Percentiles rank a stretch among this genome's conserved stretches.
phyloP scores from a whole-genome alignment of 2,329 filamentous ascomycete species.

The Pseudocercospora macadamiae region DNA sequence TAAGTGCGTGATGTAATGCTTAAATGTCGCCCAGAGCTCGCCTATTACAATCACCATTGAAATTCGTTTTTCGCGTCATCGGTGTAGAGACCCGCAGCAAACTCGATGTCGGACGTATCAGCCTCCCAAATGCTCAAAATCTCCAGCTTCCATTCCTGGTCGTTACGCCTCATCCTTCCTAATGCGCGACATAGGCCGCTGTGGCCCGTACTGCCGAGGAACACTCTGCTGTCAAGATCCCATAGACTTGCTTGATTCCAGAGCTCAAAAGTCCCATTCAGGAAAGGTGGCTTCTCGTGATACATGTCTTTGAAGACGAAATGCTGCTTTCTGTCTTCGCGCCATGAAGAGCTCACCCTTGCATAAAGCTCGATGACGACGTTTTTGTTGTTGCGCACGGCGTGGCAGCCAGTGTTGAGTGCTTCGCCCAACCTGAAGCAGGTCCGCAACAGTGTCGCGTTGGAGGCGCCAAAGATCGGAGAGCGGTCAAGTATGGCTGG shows the following conservation, averaged over 20 bases:
- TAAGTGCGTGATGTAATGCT: background rate
- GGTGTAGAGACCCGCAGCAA: constrained; percentile 50
- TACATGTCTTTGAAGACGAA: constrained; percentile 69
- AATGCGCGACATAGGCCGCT: constrained; percentile 49
- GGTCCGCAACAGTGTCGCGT: constrained; percentile 54
- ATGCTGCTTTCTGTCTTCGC: constrained; percentile 59
- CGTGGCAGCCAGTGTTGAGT: constrained; percentile 52
- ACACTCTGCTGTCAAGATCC: constrained; percentile 48
- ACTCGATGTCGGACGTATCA: constrained; percentile 58
- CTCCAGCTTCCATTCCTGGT: constrained; percentile 47
- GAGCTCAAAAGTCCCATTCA: constrained; percentile 51
- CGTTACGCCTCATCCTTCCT: constrained; percentile 52
- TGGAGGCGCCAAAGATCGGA: constrained; percentile 56
- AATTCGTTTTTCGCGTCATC: constrained; percentile 5
- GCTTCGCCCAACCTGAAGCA: constrained; percentile 69
- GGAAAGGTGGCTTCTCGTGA: constrained; percentile 59
- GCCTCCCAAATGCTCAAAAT: constrained; percentile 57
- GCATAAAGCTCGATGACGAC: constrained; percentile 66
- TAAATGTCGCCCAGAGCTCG: background rate
- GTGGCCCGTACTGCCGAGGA: constrained; percentile 39
- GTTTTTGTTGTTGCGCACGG: constrained; percentile 52
- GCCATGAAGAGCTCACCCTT: constrained; percentile 60
- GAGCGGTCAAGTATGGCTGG: constrained; percentile 54
- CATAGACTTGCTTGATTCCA: constrained; percentile 51
- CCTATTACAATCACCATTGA: background rate